Percentiles rank a stretch among this genome's conserved stretches.
phyloP scores from a whole-genome alignment of 768 basidiomycete species.

The Tephrocybe sp. region DNA sequence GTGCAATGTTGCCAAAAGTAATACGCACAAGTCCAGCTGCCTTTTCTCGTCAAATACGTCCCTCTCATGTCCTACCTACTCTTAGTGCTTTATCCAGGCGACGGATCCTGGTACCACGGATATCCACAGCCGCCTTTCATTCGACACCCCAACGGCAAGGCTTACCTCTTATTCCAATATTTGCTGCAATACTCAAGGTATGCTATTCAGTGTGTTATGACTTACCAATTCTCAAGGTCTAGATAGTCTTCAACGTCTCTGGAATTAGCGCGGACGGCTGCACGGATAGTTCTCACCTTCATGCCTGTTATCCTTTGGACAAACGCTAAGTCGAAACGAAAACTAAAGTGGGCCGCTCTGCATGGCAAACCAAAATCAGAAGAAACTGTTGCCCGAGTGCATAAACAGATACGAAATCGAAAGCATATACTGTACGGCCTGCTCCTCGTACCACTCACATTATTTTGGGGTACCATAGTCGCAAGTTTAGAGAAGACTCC shows the following conservation, averaged over 20 bases:
- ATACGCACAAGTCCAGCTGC: slow-evolving; percentile 26
- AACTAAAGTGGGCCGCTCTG: slow-evolving; percentile 48
- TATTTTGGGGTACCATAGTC: slow-evolving; percentile 68
- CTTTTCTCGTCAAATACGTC: slow-evolving; percentile 13
- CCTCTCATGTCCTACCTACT: slow-evolving; percentile 5
- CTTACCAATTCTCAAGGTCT: slow-evolving; percentile 4
- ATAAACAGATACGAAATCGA: slow-evolving; percentile 46
- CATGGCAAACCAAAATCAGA: slow-evolving; percentile 50
- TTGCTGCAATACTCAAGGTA: slow-evolving; percentile 66
- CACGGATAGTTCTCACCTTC: slow-evolving; percentile 71
- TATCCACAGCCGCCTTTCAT: slow-evolving; percentile 29
- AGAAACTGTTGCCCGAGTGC: slow-evolving; percentile 45
- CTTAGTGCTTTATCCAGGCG: neutral
- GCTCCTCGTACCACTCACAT: slow-evolving; percentile 53
- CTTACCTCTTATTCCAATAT: slow-evolving; percentile 46
- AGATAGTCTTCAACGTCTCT: slow-evolving; percentile 72
- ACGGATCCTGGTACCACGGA: neutral
- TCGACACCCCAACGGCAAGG: slow-evolving; percentile 32
- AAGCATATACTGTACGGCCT: slow-evolving; percentile 52
- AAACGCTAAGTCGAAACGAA: slow-evolving; percentile 48
- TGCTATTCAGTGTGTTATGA: slow-evolving; percentile 7
- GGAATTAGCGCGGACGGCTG: slow-evolving; percentile 65
- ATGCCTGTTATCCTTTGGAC: slow-evolving; percentile 66
- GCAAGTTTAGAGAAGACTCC: slow-evolving; percentile 78
- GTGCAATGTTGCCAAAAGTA: slow-evolving; percentile 52